Conservation (phyloP, 345 rosid species). For the Linum trigynum region DNA sequence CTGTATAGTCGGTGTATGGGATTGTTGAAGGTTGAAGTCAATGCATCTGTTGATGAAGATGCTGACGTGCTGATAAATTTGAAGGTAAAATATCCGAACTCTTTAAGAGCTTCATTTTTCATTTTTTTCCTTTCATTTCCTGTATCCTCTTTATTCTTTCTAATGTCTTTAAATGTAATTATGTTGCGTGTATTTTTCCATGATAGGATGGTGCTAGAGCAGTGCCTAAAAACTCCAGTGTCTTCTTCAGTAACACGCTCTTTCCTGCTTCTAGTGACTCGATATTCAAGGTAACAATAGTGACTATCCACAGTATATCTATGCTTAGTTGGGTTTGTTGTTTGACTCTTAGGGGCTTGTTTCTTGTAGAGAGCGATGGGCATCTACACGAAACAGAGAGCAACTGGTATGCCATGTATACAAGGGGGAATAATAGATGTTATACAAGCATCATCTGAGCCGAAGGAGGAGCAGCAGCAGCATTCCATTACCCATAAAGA, state of each 20-base stretch:
- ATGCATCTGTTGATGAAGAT: conserved; percentile 32
- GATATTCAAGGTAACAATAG: conserved; percentile 34
- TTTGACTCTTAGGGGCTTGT: background rate
- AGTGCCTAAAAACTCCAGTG: conserved; percentile 35
- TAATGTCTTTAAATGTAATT: conserved; percentile 6
- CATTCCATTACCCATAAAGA: background rate
- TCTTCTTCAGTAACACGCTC: conserved; percentile 34
- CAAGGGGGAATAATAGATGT: conserved; percentile 21
- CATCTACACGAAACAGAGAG: conserved; percentile 64
- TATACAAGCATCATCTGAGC: conserved; percentile 18
- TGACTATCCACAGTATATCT: conserved; percentile 23
- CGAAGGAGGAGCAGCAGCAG: conserved; percentile 15
- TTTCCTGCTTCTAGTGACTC: conserved; percentile 47
- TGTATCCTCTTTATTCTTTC: background rate
- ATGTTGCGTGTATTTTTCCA: conserved; percentile 1
- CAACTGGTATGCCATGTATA: conserved; percentile 27
- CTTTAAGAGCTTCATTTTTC: too few relatives aligned
- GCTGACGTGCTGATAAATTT: conserved; percentile 41
- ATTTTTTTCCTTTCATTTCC: background rate
- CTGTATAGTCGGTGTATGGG: conserved; percentile 40
- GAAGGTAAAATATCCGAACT: conserved; percentile 35
- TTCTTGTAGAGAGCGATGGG: conserved; percentile 65
- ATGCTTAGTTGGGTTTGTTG: background rate
- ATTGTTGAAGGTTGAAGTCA: conserved; percentile 30
- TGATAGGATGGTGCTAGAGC: conserved; percentile 67